These are phyloP conservation scores for Cephaloascus fragrans DNA, from an alignment of 805 yeast genomes.

Conservation along the genomic window DNA sequence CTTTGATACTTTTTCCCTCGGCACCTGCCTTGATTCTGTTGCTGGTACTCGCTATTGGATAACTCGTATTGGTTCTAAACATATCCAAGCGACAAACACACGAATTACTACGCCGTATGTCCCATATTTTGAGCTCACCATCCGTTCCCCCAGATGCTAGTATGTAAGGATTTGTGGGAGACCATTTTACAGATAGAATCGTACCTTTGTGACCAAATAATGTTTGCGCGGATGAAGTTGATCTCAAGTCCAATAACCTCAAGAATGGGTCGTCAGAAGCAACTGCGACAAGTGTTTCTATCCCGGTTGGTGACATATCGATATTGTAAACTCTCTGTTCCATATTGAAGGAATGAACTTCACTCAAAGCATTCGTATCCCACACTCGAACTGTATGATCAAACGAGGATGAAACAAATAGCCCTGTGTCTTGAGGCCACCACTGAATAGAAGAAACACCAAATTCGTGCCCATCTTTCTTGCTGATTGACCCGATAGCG, in stretches of 20 bases:
- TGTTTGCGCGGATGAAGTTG: constrained; percentile 66
- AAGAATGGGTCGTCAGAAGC: constrained; percentile 65
- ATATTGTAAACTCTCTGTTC: constrained; percentile 56
- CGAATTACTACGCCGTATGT: constrained; percentile 57
- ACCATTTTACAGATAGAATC: constrained; percentile 60
- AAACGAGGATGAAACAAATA: constrained; percentile 76
- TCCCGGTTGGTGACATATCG: constrained; percentile 42
- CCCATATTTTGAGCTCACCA: constrained; percentile 83
- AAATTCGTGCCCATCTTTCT: constrained; percentile 44
- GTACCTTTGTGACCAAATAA: constrained; percentile 52
- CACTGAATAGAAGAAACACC: constrained; percentile 71
- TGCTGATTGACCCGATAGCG: constrained; percentile 10
- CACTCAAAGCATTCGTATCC: constrained; percentile 63
- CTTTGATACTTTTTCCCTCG: constrained; percentile 34
- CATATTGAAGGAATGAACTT: constrained; percentile 58
- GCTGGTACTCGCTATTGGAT: constrained; percentile 7
- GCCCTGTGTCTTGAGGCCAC: constrained; percentile 87
- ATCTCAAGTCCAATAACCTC: constrained; percentile 62
- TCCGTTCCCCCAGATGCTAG: constrained; percentile 76
- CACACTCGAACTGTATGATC: constrained; percentile 71
- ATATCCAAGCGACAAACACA: constrained; percentile 58
- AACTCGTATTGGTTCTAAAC: constrained; percentile 26
- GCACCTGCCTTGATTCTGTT: constrained; percentile 9
- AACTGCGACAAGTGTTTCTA: constrained; percentile 50
- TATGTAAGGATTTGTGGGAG: constrained; percentile 50